These are phyloP conservation scores for Auricularia heimuer DNA, from an alignment of 768 basidiomycete genomes.

Conservation along the genomic window DNA sequence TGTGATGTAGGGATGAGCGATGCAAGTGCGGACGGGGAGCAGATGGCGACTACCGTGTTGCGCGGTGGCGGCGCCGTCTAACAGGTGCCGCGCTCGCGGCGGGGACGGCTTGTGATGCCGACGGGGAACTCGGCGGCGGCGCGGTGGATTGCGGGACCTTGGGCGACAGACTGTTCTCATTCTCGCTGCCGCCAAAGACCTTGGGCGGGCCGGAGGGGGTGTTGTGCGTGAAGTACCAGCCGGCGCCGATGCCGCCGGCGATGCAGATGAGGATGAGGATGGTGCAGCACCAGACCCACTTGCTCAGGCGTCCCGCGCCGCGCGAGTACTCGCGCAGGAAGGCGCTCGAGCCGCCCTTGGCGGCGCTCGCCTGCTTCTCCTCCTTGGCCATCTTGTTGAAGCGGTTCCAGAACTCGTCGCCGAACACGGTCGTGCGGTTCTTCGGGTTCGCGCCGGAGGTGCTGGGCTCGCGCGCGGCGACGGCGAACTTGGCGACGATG, in stretches of 20 bases:
- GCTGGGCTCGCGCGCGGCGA: slow-evolving; percentile 35
- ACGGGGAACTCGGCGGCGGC: not conserved
- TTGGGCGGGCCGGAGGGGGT: slow-evolving; percentile 42
- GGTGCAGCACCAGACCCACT: slow-evolving; percentile 66
- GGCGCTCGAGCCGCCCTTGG: slow-evolving; percentile 11
- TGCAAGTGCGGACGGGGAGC: not conserved
- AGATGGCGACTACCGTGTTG: not conserved
- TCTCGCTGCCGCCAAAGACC: slow-evolving; percentile 54
- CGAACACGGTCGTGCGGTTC: slow-evolving; percentile 50
- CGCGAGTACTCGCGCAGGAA: slow-evolving; percentile 46
- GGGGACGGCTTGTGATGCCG: not conserved
- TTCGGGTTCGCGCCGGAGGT: slow-evolving; percentile 35
- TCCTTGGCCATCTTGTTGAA: slow-evolving; percentile 78
- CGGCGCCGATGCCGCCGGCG: slow-evolving; percentile 48
- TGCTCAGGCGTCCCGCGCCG: slow-evolving; percentile 41
- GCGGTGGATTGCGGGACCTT: not conserved
- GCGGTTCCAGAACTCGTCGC: slow-evolving; percentile 80
- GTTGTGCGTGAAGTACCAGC: slow-evolving; percentile 48
- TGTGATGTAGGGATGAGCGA: not conserved
- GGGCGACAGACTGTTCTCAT: slow-evolving; percentile 20
- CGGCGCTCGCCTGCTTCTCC: slow-evolving; percentile 44
- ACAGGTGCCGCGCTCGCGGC: not conserved
- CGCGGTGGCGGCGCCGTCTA: not conserved
- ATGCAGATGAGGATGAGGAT: slow-evolving; percentile 44
- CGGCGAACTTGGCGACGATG: slow-evolving; percentile 64